Base-by-base conservation (phyloP, 208 protist species). In the Wallacemonas rigidus region DNA sequence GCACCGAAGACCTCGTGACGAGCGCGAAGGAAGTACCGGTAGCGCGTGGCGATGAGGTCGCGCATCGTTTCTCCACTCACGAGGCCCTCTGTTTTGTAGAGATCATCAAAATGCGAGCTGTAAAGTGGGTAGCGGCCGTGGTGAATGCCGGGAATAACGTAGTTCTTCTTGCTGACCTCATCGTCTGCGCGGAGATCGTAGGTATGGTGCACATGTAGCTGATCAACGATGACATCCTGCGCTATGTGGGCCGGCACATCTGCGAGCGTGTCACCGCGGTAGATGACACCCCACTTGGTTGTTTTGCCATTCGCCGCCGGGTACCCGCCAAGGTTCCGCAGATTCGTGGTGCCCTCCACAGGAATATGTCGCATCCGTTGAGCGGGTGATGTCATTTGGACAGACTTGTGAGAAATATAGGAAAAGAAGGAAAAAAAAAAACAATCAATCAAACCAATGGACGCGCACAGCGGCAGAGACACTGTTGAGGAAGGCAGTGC, bases 291-390 rank as follows among this genome's bases (percentile, higher is more conserved):
- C 79, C 79, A 80, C 76, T 80, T 81, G 15, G 63, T 76, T 2
- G 50, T 71, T 53, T 79, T 80, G 51, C 79, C 74, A 44, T 72
- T 67, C 2, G 15, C 56, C 2, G 79, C 71, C 40, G 55, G 55
- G 69, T 85, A 85, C 69, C 82, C 79, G 58, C 82, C 82, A 11
- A 85, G 57, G 69, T 85, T 79, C 14, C 82, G 78, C 15, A 88
- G 60, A 71, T 88, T 88, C 38, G 62, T 80, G 1, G 76, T 73
- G 9, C 82, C 82, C 15, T 72, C 67, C n/a, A 82, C 51, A n/a
- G 15, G 47, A 0, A 88, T 55, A 51, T 74, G 75, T 2, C 82
- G 58, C 45, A 71, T 50, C 15, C 51, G 38, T 48, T 81, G 79
- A 36, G 77, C 60, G 5, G 39, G 15, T 11, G 60, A 50, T 9